Evolutionary conservation across 345 rosid species (phyloP).

Genomic region (Euphorbia lathyris): DNA sequence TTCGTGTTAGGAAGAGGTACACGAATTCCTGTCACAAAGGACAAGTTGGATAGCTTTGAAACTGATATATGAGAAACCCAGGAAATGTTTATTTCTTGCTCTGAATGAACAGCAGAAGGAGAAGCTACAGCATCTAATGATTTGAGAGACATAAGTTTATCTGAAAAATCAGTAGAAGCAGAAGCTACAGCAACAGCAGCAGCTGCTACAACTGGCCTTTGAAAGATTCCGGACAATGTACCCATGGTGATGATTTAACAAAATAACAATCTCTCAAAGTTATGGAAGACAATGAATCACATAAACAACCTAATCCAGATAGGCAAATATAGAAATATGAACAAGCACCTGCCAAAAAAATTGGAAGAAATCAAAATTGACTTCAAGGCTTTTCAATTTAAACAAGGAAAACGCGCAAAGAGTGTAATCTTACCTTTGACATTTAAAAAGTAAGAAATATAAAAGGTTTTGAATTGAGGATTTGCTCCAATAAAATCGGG

Average conservation of each 20-base stretch:
- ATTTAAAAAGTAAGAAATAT: not conserved
- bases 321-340: not conserved
- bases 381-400: not conserved
- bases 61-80: constrained; percentile 55
- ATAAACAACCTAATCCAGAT: not conserved
- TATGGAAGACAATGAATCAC: not conserved
- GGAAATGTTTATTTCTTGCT: constrained; percentile 35
- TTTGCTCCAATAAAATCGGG: constrained; percentile 16
- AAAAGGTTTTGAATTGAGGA: not conserved
- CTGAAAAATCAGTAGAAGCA: constrained; percentile 61
- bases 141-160: constrained; percentile 43
- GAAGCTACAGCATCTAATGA: constrained; percentile 30
- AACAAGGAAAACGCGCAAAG: not conserved
- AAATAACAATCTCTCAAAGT: constrained; percentile 25
- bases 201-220: constrained; percentile 84
- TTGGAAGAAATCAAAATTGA: not conserved
- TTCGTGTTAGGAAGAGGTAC: constrained; percentile 60
- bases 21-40: constrained; percentile 50
- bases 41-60: constrained; percentile 62
- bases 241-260: constrained; percentile 45
- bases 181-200: constrained; percentile 80
- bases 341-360: constrained; percentile 7
- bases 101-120: constrained; percentile 24
- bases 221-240: constrained; percentile 70
- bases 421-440: constrained; percentile 4